A percentile compares a stretch with the other conserved stretches of the same genome.
These are phyloP conservation scores for Trichoderma breve DNA, from an alignment of 2,329 filamentous ascomycete species.

Conservation along the genomic window DNA sequence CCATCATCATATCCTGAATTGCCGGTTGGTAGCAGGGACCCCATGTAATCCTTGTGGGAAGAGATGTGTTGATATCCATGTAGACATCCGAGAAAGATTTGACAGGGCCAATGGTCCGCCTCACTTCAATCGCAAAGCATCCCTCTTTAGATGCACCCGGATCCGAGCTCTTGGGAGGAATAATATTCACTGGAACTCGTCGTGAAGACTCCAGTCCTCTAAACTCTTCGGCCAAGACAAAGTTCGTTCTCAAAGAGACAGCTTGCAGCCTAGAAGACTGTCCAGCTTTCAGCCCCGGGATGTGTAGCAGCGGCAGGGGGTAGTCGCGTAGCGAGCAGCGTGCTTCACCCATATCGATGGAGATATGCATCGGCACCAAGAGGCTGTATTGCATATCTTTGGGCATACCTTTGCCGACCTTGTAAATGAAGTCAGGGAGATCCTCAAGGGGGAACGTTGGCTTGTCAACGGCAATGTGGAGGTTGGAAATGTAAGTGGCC, in stretches of 20 bases:
- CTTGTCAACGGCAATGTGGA: conserved; percentile 85
- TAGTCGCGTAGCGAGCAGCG: conserved; percentile 88
- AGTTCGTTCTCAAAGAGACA: conserved; percentile 81
- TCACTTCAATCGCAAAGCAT: conserved; percentile 80
- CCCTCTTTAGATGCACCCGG: conserved; percentile 55
- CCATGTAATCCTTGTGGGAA: conserved; percentile 94
- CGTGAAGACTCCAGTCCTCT: conserved; percentile 76
- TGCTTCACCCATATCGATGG: conserved; percentile 86
- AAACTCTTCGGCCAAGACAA: conserved; percentile 94
- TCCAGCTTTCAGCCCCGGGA: conserved; percentile 75
- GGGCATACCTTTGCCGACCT: conserved; percentile 95
- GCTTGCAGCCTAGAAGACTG: conserved; percentile 80
- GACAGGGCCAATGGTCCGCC: conserved; percentile 87
- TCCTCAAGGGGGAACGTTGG: conserved; percentile 84
- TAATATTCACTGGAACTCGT: conserved; percentile 77
- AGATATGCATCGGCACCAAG: conserved; percentile 84
- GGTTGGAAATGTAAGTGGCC: conserved; percentile 75
- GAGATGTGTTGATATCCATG: conserved; percentile 87
- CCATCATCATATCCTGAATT: conserved; percentile 99
- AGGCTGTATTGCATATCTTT: conserved; percentile 86
- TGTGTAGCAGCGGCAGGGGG: conserved; percentile 85
- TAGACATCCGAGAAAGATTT: conserved; percentile 95
- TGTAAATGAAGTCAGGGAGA: conserved; percentile 79
- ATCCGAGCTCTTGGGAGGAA: conserved; percentile 64
- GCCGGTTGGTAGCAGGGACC: conserved; percentile 96